Base-by-base conservation (phyloP, 306 rosid genomes). In the Ormosia emarginata region DNA sequence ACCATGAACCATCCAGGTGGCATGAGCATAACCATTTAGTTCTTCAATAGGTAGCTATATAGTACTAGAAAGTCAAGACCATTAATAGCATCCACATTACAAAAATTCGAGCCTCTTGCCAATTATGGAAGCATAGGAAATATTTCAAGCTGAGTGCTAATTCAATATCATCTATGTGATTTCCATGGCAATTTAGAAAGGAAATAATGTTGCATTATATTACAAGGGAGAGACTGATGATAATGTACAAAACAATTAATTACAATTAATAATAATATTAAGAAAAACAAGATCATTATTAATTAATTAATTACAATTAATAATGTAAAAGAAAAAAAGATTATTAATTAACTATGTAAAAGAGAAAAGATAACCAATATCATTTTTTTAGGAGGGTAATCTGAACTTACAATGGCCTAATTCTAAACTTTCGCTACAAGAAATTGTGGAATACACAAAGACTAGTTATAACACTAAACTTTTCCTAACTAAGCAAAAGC, bases 381-480 rank as follows among this genome's bases (percentile, higher is more conserved):
- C 50, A 6, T 7, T 41, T 70, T 12, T 13, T 1, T 11, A 12
- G 15, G 29, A 2, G 49, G 59, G 17, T 47, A 30, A 65, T 37
- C 30, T 32, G 79, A 77, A 70, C 59, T 77, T 76, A 75, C 66
- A 76, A 79, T 71, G 63, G 36, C 74, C 87, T 74, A 85, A 73
- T 47, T 86, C 70, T 88, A 78, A 81, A 64, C 81, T 81, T 75
- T 62, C 24, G 80, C 87, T 82, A 77, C 81, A 80, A 90, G 87
- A 78, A 92, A 84, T 74, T 59, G 85, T 59, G 88, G 71, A 82
- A 90, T 77, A 78, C 86, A 84, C 84, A 78, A 78, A 67, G 78
- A 74, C 87, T 84, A 86, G 80, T 59, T 81, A 49, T 76, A 86
- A 79, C 89, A 83, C 88, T 77, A 85, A 81, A 82, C 58, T 78